These are phyloP conservation scores for Prorocentrum cordatum DNA, from an alignment of 169 alveolate genomes.

Conservation along the genomic window DNA sequence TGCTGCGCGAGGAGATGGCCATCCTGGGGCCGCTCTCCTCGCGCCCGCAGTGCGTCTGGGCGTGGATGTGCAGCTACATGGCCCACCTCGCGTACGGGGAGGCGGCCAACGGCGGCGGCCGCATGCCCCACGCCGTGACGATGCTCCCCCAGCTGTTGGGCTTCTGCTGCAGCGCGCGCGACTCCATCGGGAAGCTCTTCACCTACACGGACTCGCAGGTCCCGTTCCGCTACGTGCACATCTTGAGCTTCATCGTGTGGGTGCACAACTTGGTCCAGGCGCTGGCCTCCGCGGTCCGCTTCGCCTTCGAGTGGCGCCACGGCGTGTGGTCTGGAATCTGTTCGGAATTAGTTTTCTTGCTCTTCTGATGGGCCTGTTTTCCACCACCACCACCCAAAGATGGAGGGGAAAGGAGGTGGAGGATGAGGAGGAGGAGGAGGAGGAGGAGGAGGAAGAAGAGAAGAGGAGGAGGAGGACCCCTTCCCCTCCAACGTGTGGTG, in stretches of 20 bases:
- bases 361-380: no score
- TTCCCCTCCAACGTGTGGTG: no score
- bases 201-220: neutral
- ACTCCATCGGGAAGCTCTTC: neutral
- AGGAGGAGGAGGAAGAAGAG: no score
- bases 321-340: no score
- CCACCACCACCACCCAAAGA: no score
- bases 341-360: no score
- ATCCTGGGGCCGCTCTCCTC: neutral
- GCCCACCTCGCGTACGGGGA: neutral
- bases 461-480: no score
- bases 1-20: neutral
- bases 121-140: neutral
- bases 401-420: no score
- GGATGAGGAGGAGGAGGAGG: no score
- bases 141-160: neutral
- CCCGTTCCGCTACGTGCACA: neutral
- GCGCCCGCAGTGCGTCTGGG: neutral
- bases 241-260: neutral
- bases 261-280: neutral
- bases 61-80: neutral
- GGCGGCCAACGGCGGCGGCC: neutral
- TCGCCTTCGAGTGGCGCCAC: no score
- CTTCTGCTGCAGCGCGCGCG: neutral
- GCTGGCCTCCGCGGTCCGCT: neutral